These are phyloP conservation scores for Malus orientalis DNA, from an alignment of 306 rosid species.

Conservation along the genomic window DNA sequence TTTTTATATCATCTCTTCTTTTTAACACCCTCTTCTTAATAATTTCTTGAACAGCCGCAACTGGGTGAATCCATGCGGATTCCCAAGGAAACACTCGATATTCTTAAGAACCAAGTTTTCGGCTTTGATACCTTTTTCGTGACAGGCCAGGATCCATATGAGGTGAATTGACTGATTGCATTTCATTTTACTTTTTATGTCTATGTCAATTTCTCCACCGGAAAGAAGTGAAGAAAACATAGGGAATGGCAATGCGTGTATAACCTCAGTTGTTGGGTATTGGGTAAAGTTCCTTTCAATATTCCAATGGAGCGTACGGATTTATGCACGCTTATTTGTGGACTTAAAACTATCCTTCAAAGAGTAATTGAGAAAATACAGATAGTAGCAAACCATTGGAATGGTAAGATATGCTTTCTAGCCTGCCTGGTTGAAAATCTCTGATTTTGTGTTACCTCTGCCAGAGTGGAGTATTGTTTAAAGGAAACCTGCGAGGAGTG, in stretches of 20 bases:
- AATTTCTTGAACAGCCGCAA: constrained; percentile 54
- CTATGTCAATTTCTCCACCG: not conserved
- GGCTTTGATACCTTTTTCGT: constrained; percentile 93
- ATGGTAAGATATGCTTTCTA: not conserved
- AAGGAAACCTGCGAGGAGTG: constrained; percentile 91
- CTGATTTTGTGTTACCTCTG: constrained; percentile 16
- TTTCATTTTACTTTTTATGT: not conserved
- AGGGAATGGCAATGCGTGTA: not conserved
- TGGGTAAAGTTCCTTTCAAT: not conserved
- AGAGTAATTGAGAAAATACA: not conserved
- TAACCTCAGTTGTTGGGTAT: not conserved
- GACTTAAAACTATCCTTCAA: not conserved
- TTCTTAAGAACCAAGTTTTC: constrained; percentile 78
- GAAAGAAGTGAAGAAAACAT: not conserved
- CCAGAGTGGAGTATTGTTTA: constrained; percentile 90
- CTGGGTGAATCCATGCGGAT: constrained; percentile 66
- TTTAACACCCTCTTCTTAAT: constrained; percentile 14
- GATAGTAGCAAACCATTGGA: not conserved
- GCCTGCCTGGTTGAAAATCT: not conserved
- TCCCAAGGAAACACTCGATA: constrained; percentile 75
- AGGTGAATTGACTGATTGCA: constrained; percentile 41
- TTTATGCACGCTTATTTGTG: not conserved
- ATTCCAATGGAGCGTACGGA: not conserved
- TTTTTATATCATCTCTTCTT: constrained; percentile 8
- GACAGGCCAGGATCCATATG: constrained; percentile 90